Evolutionary conservation across 108 stramenopile genomes (phyloP).

Genomic region (Schizochytrium sp.): DNA sequence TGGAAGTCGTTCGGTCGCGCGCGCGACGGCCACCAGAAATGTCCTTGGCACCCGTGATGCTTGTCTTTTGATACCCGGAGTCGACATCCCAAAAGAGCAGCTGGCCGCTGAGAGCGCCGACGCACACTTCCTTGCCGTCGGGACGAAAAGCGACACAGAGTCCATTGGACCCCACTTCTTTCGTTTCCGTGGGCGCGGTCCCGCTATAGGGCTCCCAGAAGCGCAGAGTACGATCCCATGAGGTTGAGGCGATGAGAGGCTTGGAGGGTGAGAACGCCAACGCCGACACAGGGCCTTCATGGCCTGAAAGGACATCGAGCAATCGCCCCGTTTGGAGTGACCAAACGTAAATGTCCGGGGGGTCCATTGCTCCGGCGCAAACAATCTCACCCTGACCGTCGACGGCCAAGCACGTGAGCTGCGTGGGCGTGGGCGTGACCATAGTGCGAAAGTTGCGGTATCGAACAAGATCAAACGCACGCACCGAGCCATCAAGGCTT

Average conservation of each 20-base stretch:
- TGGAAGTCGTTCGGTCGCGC: constrained; percentile 70
- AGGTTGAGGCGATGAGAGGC: constrained; percentile 67
- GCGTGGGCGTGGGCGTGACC: constrained; percentile 73
- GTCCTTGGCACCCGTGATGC: constrained; percentile 80
- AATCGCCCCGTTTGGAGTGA: constrained; percentile 77
- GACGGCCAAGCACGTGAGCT: constrained; percentile 84
- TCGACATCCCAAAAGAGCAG: constrained; percentile 85
- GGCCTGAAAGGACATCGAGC: constrained; percentile 88
- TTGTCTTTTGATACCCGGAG: constrained; percentile 61
- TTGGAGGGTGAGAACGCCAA: constrained; percentile 65
- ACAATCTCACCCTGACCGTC: constrained; percentile 74
- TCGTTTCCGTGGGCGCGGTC: constrained; percentile 54
- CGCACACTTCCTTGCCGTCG: constrained; percentile 84
- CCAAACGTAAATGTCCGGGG: constrained; percentile 86
- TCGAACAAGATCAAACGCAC: constrained; percentile 87
- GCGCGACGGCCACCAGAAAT: constrained; percentile 75
- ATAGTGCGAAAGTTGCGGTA: constrained; percentile 92
- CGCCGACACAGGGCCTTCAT: constrained; percentile 74
- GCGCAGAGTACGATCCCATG: constrained; percentile 95
- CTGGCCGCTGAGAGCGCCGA: constrained; percentile 83
- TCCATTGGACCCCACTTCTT: constrained; percentile 83
- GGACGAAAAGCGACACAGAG: constrained; percentile 85
- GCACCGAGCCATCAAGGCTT: constrained; percentile 89
- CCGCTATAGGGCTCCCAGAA: constrained; percentile 92
- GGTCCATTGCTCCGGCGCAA: constrained; percentile 76